Evolutionary conservation across 768 basidiomycete genomes (phyloP), one percentile per base, ranked within the genome.

Genomic region (Amanita pseudoporphyria): DNA sequence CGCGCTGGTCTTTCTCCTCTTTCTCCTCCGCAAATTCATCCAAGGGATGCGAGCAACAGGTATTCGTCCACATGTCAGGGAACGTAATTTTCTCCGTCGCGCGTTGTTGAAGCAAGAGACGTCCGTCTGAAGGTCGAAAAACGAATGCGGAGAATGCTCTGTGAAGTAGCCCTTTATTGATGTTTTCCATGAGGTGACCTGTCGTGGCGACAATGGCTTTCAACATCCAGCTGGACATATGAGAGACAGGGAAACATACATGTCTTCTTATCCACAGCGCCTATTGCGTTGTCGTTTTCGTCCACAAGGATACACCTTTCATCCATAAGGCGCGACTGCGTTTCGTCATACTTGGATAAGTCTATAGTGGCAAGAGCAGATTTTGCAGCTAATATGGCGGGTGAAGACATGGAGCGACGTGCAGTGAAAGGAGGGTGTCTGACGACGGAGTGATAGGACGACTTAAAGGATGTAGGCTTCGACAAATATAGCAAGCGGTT

Each of bases 61-160:
- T 98, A 67, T 99, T 99, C 28, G 96, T 99, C 96, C 96, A 99
- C 93, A 97, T 93, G 58, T 89, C 78, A 5, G 96, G 96, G 71
- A 99, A 99, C 6, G 96, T 99, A 62, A 99, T 99, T 73, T 99
- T 99, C 71, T 95, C 93, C n/a, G 83, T 74, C 16, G 96, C 96
- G 32, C 96, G 81, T 65, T 92, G 91, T 64, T 99, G 96, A 39
- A 99, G 76, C 22, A 99, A 73, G 14, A 99, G 76, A 65, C 84
- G 88, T 40, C 96, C 96, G 64, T 97, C 92, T 10, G 81, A 81
- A 2, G 96, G 96, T 32, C 92, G 75, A 74, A 98, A 99, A 55
- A 97, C 78, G 66, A 99, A 98, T 31, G 85, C 94, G 52, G 94
- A 97, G 73, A 99, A 99, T 14, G 96, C 96, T 35, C 96, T 86